Evolutionary conservation across 768 basidiomycete genomes (phyloP), one percentile per base, ranked within the genome.

Genomic region (Pisolithus marmoratus): DNA sequence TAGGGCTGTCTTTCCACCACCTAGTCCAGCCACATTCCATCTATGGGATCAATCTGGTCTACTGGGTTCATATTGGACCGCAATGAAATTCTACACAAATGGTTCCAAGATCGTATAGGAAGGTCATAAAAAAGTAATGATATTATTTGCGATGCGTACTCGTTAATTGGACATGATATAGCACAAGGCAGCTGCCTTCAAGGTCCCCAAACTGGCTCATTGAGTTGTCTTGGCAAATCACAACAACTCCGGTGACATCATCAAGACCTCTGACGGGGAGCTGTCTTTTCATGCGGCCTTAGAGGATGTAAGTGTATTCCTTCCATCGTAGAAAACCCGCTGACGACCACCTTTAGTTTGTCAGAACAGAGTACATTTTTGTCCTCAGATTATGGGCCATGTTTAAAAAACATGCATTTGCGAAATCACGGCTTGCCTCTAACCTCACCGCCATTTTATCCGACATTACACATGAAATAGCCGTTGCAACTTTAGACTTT

Each of bases 61-160:
- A 27, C 34, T 72, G 0, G 55, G 64, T 24, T 70, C 69, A 3
- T 70, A 60, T 48, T 51, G 60, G 40, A 57, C 52, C 5, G 58
- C 60, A 8, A 46, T 60, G 6, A 60, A 45, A 19, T 65, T 49
- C 45, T 2, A 58, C 3, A 47, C 19, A 8, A 55, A 61, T 26
- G 62, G 51, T 6, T 27, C 29, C 1, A 46, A 59, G 5, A 22
- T 74, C 3, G 23, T 74, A 12, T 62, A 63, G 49, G 58, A 69
- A 50, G 71, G 72, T 0, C 69, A 69, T 38, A 48, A 60, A 12
- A 65, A 66, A 56, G 72, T 58, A 45, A 11, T 51, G 51, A 1
- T 2, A 0, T 7, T 44, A 8, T 31, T 15, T n/a, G 42, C 7
- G 34, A 34, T 15, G 34, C 12, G 12, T 34, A 34, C 34, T 34